Evolutionary conservation across 1,139 yeast genomes (phyloP), one percentile per base, ranked within the genome.

Genomic region (Candida mesenterica): DNA sequence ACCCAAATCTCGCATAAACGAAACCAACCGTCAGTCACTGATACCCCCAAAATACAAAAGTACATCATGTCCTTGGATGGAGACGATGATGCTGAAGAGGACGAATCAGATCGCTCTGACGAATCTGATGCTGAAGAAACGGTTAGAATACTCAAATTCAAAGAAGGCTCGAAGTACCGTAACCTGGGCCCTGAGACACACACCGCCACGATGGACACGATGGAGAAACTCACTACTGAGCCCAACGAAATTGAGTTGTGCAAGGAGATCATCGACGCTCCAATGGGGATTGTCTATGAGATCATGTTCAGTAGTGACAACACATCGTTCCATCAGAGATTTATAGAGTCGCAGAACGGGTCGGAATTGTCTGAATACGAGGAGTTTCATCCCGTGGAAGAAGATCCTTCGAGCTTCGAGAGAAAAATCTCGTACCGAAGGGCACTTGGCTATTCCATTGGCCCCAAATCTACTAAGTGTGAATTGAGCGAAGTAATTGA

Each of bases 391-490:
- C 62, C 65, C 0, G 46, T 50, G 31, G 62, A 60, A 17, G 59
- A 55, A 8, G 61, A 61, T 24, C 65, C 68, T 3, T 50, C 63
- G 4, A 49, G 46, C 15, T 44, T 59, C 25, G 59, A 55, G 37
- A 53, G 83, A 34, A 40, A 44, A 0, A 75, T 61, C 45, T 60
- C 63, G 2, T 77, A 76, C 46, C 59, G 69, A 29, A 63, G 71
- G 41, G 71, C 68, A 3, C 57, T 77, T 28, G 77, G 76, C 5
- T 77, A 70, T 46, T 62, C 79, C 0, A 66, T 77, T 32, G 83
- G 83, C 0, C 83, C 83, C 6, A 75, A 73, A 40, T 69, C 77
- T 3, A 76, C 83, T 4, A 64, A 61, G 32, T 77, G 79, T 42
- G 68, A 65, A 37, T 76, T 73, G 15, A 56, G 54, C 12, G 83